Base-by-base conservation (phyloP, 2,329 filamentous ascomycete genomes). In the Trichoderma sp. region DNA sequence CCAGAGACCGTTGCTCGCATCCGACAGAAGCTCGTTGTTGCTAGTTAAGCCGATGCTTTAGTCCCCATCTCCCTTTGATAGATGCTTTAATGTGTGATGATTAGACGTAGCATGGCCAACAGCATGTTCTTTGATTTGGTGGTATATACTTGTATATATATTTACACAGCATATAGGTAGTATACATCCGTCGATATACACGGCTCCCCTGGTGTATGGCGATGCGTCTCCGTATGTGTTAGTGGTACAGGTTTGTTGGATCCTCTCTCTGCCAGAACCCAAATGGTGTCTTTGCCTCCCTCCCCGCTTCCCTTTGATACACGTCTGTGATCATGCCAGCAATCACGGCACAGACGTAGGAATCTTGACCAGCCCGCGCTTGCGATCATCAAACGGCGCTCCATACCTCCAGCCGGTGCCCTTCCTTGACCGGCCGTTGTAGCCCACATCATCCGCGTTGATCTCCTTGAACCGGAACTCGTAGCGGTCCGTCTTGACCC, bases 321-420 rank as follows among this genome's bases (percentile, higher is more conserved):
- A 9, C 47, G 26, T 17, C 19, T 24, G 26, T 15, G 57, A 21
- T 10, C 30, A 41, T 39, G 34, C 14, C 28, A 30, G 21, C 12
- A 7, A 12, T 57, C 56, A 85, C 66, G 82, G 83, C 63, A 89
- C 85, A 61, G 80, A 83, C 43, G 83, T 88, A 24, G 88, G 88
- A 72, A 90, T 90, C 82, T 90, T 90, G 78, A 88, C 76, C 73
- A 83, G 72, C n/a, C 85, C 87, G 70, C 82, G 84, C 77, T 82
- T 85, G 64, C 88, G 82, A 72, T 90, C 88, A 72, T 85, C 80
- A 68, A 81, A 79, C 12, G 88, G 88, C 67, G 82, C 82, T 67
- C 88, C 88, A 70, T 90, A 90, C 66, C 86, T 79, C 82, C 83
- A 87, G 21, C 88, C 88, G 2, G 85, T 81, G 14, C 79, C 86